Base-by-base conservation (phyloP, 2,329 filamentous ascomycete genomes). In the Fusarium torulosum region DNA sequence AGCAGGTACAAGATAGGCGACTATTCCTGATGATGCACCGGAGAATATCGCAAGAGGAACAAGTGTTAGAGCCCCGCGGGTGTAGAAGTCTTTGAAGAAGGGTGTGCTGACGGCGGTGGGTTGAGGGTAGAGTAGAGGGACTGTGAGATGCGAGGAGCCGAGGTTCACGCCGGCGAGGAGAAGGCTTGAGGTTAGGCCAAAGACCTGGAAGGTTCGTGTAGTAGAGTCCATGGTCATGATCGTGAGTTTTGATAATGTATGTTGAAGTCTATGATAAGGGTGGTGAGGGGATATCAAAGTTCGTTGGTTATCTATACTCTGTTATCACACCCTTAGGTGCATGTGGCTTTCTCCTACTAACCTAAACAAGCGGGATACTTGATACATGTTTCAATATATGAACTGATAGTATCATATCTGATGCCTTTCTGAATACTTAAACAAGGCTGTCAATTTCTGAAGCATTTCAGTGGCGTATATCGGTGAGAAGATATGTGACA, bases 11-110 rank as follows among this genome's bases (percentile, higher is more conserved):
- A 70, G 49, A 17, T 62, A 70, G 13, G 63, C 67, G 19, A 61
- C 55, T 23, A 65, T 20, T 1, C 52, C 67, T 17, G 63, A 70
- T 7, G 67, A 54, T 25, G 50, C 40, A n/a, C 35, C 63, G 11
- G 67, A 70, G 19, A 70, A 20, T 2, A 70, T 45, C 1, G 47
- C 19, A 0, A 70, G 63, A 2, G 59, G 67, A 1, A 70, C 67
- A 3, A 70, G 51, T 3, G 54, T 47, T 0, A 65, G 8, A 3
- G 67, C 67, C 0, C 67, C 63, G 20, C 50, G 59, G 13, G 27
- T 61, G 17, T 70, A 70, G 33, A 70, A 65, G 3, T 70, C 55
- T 10, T 65, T 68, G 59, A 70, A 70, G 29, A 70, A 68, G 7
- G 63, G 29, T 3, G 59, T 65, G 43, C 53, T 70, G 43, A 68